Evolutionary conservation across 768 basidiomycete species (phyloP).

Genomic region (Suillus luteus): DNA sequence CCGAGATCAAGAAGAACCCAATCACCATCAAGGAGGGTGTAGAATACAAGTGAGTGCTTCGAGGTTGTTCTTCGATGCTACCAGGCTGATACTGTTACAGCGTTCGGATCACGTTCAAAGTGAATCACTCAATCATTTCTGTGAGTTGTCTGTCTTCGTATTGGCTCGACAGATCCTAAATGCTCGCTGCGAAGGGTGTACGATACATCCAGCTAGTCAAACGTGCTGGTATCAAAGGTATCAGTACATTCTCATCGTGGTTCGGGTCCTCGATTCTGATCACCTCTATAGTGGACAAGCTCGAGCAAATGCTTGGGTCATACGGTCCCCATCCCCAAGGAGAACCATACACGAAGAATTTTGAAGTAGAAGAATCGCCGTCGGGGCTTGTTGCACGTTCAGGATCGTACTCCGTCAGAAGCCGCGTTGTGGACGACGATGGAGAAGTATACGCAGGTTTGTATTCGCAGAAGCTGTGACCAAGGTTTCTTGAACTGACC

Average conservation of each 20-base stretch:
- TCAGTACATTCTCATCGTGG: conserved; percentile 8
- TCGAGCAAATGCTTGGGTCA: conserved; percentile 94
- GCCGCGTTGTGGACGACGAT: conserved; percentile 89
- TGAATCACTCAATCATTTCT: conserved; percentile 89
- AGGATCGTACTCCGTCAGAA: conserved; percentile 76
- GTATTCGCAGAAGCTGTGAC: conserved; percentile 24
- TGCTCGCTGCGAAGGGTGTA: conserved; percentile 56
- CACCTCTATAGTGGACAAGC: conserved; percentile 71
- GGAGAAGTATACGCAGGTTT: conserved; percentile 75
- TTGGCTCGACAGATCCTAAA: conserved; percentile 4
- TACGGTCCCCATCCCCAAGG: conserved; percentile 75
- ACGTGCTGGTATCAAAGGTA: conserved; percentile 73
- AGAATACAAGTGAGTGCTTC: conserved; percentile 72
- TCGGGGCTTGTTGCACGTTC: conserved; percentile 84
- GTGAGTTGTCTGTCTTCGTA: conserved; percentile 39
- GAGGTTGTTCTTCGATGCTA: not conserved
- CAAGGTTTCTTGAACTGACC: conserved; percentile 15
- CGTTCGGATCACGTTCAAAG: conserved; percentile 80
- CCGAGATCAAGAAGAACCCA: conserved; percentile 75
- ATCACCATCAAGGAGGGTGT: conserved; percentile 81
- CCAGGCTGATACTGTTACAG: conserved; percentile 37
- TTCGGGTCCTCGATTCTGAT: conserved; percentile 10
- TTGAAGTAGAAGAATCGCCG: conserved; percentile 70
- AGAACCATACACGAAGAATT: conserved; percentile 72
- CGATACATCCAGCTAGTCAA: conserved; percentile 91